Evolutionary conservation across 1,284 basidiomycete species (phyloP).

Genomic region (Malassezia arunalokei): DNA sequence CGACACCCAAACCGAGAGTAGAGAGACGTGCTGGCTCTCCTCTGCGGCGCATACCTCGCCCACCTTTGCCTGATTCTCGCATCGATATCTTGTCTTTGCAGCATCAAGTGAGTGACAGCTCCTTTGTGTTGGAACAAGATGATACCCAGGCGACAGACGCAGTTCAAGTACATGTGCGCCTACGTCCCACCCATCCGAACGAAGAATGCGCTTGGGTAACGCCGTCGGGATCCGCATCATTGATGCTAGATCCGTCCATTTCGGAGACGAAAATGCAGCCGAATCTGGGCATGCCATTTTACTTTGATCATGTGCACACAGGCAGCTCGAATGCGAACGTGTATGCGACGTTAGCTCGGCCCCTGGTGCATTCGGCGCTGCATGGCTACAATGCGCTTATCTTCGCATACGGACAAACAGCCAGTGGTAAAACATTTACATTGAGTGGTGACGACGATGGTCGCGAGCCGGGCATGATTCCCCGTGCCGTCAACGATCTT

Average conservation of each 20-base stretch:
- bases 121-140: slow-evolving; percentile 25
- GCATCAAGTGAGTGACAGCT: slow-evolving; percentile 19
- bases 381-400: slow-evolving; percentile 40
- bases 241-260: slow-evolving; percentile 25
- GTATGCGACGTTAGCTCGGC: slow-evolving; percentile 69
- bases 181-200: slow-evolving; percentile 3
- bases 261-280: slow-evolving; percentile 20
- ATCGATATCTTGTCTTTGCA: slow-evolving; percentile 7
- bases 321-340: slow-evolving; percentile 71
- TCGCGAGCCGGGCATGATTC: slow-evolving; percentile 49
- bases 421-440: slow-evolving; percentile 41
- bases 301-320: slow-evolving; percentile 60
- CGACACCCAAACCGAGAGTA: background rate
- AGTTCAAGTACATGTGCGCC: slow-evolving; percentile 25
- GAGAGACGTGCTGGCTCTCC: background rate
- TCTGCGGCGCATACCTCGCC: background rate
- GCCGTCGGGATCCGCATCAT: slow-evolving; percentile 15
- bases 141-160: slow-evolving; percentile 10
- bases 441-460: slow-evolving; percentile 27
- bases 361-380: slow-evolving; percentile 56
- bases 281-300: slow-evolving; percentile 24
- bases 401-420: slow-evolving; percentile 46
- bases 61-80: background rate
- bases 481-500: slow-evolving; percentile 31
- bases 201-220: slow-evolving; percentile 37